Evolutionary conservation across 2,329 filamentous ascomycete species (phyloP).

Genomic region (Trichophyton equinum): DNA sequence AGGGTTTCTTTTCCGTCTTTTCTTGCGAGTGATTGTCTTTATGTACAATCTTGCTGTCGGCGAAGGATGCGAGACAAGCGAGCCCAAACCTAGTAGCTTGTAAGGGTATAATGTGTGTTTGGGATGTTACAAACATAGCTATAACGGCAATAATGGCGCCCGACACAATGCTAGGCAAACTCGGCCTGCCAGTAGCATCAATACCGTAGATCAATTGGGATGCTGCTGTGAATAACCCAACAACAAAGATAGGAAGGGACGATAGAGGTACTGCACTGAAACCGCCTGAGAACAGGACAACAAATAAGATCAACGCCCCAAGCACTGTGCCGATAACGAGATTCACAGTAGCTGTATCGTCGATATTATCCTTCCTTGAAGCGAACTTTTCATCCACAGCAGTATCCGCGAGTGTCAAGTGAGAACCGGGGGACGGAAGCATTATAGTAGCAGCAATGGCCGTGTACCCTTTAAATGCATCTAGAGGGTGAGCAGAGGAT

Average conservation of each 20-base stretch:
- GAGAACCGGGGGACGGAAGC: background rate
- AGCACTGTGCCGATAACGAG: background rate
- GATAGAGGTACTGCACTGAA: background rate
- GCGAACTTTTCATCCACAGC: background rate
- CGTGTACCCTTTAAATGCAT: slow-evolving; percentile 6
- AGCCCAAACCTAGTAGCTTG: slow-evolving; percentile 14
- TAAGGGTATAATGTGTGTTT: background rate
- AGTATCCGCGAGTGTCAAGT: background rate
- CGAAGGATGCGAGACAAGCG: slow-evolving; percentile 5
- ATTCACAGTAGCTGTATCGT: background rate
- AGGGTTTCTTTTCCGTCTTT: slow-evolving; percentile 41
- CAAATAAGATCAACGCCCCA: slow-evolving; percentile 31
- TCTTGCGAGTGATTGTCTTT: slow-evolving; percentile 16
- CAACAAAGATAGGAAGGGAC: background rate
- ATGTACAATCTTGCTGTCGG: background rate
- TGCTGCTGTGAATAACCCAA: background rate
- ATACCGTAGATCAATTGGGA: background rate
- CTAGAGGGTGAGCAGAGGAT: background rate
- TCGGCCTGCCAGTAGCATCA: background rate
- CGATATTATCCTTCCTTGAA: background rate
- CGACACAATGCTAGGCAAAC: background rate
- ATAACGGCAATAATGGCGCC: background rate
- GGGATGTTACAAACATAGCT: background rate
- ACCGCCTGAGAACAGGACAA: slow-evolving; percentile 12
- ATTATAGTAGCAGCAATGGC: slow-evolving; percentile 3